Percentiles rank a stretch among this genome's conserved stretches.
Conservation (phyloP, 768 basidiomycete species). For the Leucocoprinus sp. region DNA sequence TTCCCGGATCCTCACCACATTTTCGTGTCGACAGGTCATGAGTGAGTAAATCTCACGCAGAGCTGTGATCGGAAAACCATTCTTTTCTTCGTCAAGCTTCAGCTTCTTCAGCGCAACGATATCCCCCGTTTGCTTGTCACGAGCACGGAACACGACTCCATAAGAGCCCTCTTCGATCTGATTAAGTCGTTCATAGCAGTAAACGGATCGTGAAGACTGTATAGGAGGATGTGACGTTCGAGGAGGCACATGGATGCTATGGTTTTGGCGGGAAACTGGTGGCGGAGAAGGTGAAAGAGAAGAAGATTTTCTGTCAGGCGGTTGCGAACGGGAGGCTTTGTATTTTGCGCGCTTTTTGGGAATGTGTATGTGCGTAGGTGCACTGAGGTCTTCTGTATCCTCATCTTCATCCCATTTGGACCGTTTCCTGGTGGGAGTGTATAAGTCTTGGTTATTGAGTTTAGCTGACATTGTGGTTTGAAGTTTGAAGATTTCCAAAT, state of each 20-base stretch:
- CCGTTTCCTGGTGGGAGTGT: constrained; percentile 61
- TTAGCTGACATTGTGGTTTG: constrained; percentile 19
- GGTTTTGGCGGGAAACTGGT: constrained; percentile 19
- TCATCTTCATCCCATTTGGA: constrained; percentile 65
- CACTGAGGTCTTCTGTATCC: constrained; percentile 22
- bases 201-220: constrained; percentile 84
- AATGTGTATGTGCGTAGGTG: constrained; percentile 28
- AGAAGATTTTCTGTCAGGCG: constrained; percentile 12
- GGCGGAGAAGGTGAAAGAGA: constrained; percentile 15
- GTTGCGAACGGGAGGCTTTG: constrained; percentile 23
- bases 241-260: constrained; percentile 70
- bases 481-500: background rate
- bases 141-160: constrained; percentile 94
- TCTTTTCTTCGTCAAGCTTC: constrained; percentile 97
- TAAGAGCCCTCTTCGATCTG: constrained; percentile 99
- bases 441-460: constrained; percentile 26
- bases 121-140: constrained; percentile 89
- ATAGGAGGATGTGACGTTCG: constrained; percentile 74
- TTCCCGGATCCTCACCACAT: constrained; percentile 95
- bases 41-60: constrained; percentile 93
- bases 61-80: constrained; percentile 97
- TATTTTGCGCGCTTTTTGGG: constrained; percentile 50
- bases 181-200: constrained; percentile 88
- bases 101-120: constrained; percentile 97
- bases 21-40: constrained; percentile 90